A percentile compares a stretch with the other conserved stretches of the same genome.
Evolutionary conservation across 2,329 filamentous ascomycete species (phyloP).

Genomic region (Neobulgaria alba): DNA sequence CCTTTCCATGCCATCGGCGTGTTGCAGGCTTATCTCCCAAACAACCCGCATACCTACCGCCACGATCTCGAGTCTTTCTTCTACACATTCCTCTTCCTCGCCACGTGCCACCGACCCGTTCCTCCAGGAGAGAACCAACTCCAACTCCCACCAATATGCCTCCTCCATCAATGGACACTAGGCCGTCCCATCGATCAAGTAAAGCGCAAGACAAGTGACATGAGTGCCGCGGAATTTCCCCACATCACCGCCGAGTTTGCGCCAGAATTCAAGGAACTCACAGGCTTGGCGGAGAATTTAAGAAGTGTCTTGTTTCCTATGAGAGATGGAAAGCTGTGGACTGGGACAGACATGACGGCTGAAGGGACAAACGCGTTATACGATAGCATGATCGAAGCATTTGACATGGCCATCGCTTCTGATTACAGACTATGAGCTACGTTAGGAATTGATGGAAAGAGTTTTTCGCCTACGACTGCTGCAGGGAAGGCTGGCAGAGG

Average conservation of each 20-base stretch:
- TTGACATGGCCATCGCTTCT: background rate
- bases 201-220: background rate
- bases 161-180: background rate
- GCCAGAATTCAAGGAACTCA: conserved; percentile 1
- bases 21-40: background rate
- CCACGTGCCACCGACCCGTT: background rate
- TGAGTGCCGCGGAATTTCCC: background rate
- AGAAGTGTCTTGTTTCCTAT: background rate
- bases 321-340: background rate
- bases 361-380: background rate
- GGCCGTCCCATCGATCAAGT: background rate
- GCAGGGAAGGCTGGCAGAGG: too few species aligned
- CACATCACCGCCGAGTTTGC: background rate
- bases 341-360: background rate
- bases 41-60: background rate
- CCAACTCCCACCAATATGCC: background rate
- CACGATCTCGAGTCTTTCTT: background rate
- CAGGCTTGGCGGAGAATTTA: background rate
- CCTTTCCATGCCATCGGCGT: background rate
- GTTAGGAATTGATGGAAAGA: background rate
- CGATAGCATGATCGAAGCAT: background rate
- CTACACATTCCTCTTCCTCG: background rate
- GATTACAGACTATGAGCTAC: background rate
- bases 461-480: background rate
- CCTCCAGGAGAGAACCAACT: background rate